These are phyloP conservation scores for Kokia cookei DNA, from an alignment of 441 rosid species.

Conservation along the genomic window DNA sequence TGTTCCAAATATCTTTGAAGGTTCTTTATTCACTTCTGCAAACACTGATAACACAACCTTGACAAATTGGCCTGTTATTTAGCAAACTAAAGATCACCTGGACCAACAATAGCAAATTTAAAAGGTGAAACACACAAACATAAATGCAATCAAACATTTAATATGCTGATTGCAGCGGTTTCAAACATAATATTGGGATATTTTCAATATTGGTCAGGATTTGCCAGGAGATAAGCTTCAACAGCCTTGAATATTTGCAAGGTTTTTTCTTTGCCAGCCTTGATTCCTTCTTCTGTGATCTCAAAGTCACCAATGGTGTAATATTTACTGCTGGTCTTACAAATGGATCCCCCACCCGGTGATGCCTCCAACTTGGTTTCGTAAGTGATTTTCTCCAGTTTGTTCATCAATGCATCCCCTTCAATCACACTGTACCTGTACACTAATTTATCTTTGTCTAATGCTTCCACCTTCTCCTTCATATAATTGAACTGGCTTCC, in stretches of 20 bases:
- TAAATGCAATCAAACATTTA: no score
- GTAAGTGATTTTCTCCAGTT: slow-evolving; percentile 19
- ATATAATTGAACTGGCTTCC: slow-evolving; percentile 16
- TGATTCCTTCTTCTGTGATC: slow-evolving; percentile 23
- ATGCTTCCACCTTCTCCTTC: slow-evolving; percentile 24
- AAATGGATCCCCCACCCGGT: slow-evolving; percentile 26
- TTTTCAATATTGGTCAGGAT: slow-evolving; percentile 13
- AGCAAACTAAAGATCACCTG: no score
- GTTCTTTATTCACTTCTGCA: no score
- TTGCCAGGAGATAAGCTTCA: slow-evolving; percentile 23
- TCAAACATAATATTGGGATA: background rate
- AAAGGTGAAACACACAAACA: no score
- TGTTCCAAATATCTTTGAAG: no score
- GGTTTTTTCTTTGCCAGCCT: slow-evolving; percentile 21
- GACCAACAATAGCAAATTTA: no score
- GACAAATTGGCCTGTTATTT: no score
- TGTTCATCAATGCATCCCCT: slow-evolving; percentile 16
- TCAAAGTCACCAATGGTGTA: slow-evolving; percentile 10
- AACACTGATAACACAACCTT: no score
- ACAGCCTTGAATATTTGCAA: slow-evolving; percentile 26
- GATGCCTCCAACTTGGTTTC: slow-evolving; percentile 18
- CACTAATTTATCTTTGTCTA: slow-evolving; percentile 28
- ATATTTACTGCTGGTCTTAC: slow-evolving; percentile 18
- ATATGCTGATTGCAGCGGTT: no score
- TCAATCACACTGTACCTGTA: slow-evolving; percentile 18